Evolutionary conservation across 1,284 basidiomycete species (phyloP).

Genomic region (Ganoderma leucocontextum): DNA sequence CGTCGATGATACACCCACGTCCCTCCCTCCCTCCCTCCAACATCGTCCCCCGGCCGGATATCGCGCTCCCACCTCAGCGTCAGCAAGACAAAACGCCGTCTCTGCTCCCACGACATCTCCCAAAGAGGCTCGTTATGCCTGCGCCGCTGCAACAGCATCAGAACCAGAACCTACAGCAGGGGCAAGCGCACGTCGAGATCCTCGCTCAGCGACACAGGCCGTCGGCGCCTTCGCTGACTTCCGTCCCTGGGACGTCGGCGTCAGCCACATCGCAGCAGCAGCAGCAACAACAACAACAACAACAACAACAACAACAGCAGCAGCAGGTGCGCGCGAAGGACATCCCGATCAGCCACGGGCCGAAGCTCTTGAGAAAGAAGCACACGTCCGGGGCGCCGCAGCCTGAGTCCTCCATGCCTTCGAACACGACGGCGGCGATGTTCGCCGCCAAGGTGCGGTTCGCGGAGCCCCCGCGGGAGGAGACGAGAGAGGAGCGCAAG

Average conservation of each 20-base stretch:
- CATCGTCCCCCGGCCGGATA: constrained; percentile 36
- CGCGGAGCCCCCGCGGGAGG: constrained; percentile 30
- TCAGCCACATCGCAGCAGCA: constrained; percentile 4
- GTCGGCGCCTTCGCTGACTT: constrained; percentile 1
- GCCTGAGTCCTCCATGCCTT: constrained; percentile 19
- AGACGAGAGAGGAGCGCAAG: constrained; percentile 35
- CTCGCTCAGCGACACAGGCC: constrained; percentile 30
- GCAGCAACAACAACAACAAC: constrained; percentile 22
- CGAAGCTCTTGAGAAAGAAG: constrained; percentile 35
- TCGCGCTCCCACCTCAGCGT: constrained; percentile 37
- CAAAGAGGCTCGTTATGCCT: constrained; percentile 74
- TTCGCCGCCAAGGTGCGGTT: constrained; percentile 36
- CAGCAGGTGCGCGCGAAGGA: constrained; percentile 29
- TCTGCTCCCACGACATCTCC: constrained; percentile 55
- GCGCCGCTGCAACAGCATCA: constrained; percentile 52
- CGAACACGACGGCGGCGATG: constrained; percentile 36
- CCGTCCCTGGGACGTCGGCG: constrained; percentile 10
- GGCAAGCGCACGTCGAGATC: constrained; percentile 26
- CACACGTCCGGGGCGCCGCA: constrained; percentile 20
- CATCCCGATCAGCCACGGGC: constrained; percentile 35
- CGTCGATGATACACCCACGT: constrained; percentile 13
- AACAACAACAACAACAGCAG: constrained; percentile 19
- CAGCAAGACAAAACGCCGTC: constrained; percentile 27
- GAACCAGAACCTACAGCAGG: constrained; percentile 26
- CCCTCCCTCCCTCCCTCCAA: constrained; percentile 18